Base-by-base conservation (phyloP, 352 stramenopile genomes). In the Globisporangium carolinianum region DNA sequence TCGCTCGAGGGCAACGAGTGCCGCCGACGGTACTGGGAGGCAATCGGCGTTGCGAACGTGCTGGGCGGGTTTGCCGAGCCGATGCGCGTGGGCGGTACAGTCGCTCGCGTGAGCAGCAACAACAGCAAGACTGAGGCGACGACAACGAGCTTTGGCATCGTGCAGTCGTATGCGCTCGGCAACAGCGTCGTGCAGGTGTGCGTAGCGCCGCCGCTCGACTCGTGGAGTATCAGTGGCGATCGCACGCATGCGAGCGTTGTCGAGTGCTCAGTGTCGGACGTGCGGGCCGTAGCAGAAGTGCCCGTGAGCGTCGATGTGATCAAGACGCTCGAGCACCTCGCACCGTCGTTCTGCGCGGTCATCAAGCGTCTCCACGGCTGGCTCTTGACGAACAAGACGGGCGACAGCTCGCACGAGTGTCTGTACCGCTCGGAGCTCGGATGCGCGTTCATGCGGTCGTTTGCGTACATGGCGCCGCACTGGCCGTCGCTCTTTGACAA, bases 401-500 rank as follows among this genome's bases (percentile, higher is more conserved):
- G 46, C 17, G 52, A 51, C 10, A 46, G 63, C 39, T 35, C 8
- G 14, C 42, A 53, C 6, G 67, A 60, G 14, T 59, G 56, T 49
- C 43, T 77, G 43, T 51, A 79, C 24, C 66, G 65, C 42, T 75
- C 72, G 56, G 80, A 90, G 38, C 53, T 91, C 48, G 67, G 71
- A 15, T 77, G 71, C 14, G 62, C 67, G n/a, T 71, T 83, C 39
- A 73, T 91, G 43, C 69, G 75, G 32, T 73, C 81, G 12, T 83
- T 87, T 55, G 69, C 72, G 17, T 69, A 52, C 4, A 74, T 86
- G 48, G 65, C 75, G 35, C 62, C 72, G 2, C 45, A 51, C 4
- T 82, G 83, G 62, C 65, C 73, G 18, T 78, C 79, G 5, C 57
- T 91, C 14, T 75, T 89, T 32, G 73, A 88, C 53, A 87, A 86